A percentile compares a stretch with the other conserved stretches of the same genome.
Conservation (phyloP, 371 early-diverging fungal species). For the Actinomucor elegans region DNA sequence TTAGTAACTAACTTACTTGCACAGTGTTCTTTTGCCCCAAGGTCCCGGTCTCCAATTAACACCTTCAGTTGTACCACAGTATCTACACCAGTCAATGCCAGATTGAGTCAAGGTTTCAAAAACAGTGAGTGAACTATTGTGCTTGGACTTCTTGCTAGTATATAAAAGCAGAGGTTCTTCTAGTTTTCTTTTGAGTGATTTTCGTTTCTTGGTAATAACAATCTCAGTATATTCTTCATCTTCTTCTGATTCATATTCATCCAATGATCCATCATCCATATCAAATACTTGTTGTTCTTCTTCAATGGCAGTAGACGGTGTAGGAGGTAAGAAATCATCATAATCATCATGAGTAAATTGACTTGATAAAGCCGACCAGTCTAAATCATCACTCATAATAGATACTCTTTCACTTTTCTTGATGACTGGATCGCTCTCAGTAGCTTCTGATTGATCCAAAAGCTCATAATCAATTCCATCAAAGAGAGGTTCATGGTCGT, state of each 20-base stretch:
- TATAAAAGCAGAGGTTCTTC: neutral
- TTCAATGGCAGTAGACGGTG: constrained; percentile 7
- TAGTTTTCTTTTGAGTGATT: neutral
- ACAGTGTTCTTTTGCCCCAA: constrained; percentile 77
- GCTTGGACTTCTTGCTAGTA: neutral
- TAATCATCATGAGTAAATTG: no score
- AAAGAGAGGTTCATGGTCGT: constrained; percentile 37
- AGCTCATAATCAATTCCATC: constrained; percentile 30
- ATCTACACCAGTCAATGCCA: constrained; percentile 71
- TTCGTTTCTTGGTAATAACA: neutral
- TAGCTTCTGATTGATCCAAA: no score
- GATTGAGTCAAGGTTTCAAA: constrained; percentile 44
- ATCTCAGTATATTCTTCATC: neutral
- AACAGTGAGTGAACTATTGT: constrained; percentile 26
- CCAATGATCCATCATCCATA: neutral
- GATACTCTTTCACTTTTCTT: no score
- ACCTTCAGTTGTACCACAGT: constrained; percentile 75
- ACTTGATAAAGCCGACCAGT: constrained; percentile 18
- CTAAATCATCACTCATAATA: constrained; percentile 7
- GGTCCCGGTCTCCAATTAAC: constrained; percentile 80
- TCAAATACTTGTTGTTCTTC: neutral
- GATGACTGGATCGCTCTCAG: no score
- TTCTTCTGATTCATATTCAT: neutral
- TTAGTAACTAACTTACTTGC: constrained; percentile 58
- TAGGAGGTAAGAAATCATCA: constrained; percentile 7